Conservation (phyloP, 345 rosid species). For the Citrus maxima region DNA sequence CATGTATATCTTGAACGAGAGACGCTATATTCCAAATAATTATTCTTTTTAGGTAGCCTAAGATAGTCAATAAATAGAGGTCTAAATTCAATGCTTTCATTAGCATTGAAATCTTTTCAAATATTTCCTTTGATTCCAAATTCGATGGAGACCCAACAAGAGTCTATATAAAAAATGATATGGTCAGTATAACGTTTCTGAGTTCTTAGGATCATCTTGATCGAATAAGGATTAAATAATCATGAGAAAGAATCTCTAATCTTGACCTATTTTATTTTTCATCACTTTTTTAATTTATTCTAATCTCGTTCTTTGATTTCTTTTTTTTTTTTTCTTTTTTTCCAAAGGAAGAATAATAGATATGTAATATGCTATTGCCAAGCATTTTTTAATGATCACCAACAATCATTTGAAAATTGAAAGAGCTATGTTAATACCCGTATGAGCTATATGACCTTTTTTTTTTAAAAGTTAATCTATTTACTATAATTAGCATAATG, state of each 20-base stretch:
- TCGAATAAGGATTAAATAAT: conserved; percentile 23
- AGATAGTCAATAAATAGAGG: conserved; percentile 18
- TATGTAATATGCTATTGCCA: conserved; percentile 10
- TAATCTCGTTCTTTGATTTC: conserved; percentile 11
- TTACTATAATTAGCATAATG: not conserved
- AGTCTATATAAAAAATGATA: conserved; percentile 33
- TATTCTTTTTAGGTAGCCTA: conserved; percentile 14
- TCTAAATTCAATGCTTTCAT: not conserved
- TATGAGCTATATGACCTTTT: not conserved
- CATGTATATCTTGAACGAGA: conserved; percentile 16
- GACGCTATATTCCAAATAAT: conserved; percentile 6
- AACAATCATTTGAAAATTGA: conserved; percentile 6
- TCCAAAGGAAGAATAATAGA: not conserved
- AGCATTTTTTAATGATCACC: conserved; percentile 17
- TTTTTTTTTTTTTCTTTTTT: not conserved
- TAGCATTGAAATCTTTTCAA: conserved; percentile 6
- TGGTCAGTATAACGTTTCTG: conserved; percentile 17
- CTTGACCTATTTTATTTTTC: conserved; percentile 14
- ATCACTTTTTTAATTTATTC: conserved; percentile 24
- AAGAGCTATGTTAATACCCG: not conserved
- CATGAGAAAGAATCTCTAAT: conserved; percentile 26
- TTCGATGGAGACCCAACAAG: conserved; percentile 30
- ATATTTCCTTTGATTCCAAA: conserved; percentile 32
- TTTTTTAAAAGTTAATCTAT: not conserved
- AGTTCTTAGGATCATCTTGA: conserved; percentile 33